Conservation (phyloP, 768 basidiomycete species). For the Gymnopilus dilepis region DNA sequence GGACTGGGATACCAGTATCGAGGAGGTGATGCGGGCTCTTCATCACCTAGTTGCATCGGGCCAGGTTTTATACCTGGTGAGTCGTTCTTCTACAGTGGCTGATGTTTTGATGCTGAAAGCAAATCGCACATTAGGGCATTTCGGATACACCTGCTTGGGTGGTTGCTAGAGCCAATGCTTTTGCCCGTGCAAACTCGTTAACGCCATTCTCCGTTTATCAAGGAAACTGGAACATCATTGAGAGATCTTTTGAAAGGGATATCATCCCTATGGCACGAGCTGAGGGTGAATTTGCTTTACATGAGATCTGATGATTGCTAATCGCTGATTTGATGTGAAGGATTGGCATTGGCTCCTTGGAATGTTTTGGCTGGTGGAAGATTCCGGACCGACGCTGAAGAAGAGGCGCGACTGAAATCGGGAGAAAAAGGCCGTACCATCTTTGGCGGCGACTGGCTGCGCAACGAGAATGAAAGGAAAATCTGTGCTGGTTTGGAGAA, state of each 20-base stretch:
- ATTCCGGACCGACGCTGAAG: conserved; percentile 58
- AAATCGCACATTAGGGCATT: conserved; percentile 33
- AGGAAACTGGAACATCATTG: conserved; percentile 49
- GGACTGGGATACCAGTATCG: conserved; percentile 58
- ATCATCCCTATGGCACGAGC: conserved; percentile 53
- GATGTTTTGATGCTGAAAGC: background rate
- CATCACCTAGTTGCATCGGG: conserved; percentile 55
- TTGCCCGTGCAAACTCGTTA: conserved; percentile 51
- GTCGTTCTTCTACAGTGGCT: conserved; percentile 37
- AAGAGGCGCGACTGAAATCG: conserved; percentile 29
- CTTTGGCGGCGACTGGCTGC: conserved; percentile 43
- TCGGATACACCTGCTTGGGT: conserved; percentile 56
- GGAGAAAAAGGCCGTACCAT: conserved; percentile 47
- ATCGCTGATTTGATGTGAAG: conserved; percentile 14
- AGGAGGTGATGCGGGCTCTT: conserved; percentile 59
- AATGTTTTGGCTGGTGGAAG: conserved; percentile 44
- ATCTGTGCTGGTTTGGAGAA: conserved; percentile 52
- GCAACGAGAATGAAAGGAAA: conserved; percentile 48
- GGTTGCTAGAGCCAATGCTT: conserved; percentile 53
- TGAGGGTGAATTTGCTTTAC: conserved; percentile 35
- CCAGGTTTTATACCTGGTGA: conserved; percentile 53
- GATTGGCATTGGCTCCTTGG: conserved; percentile 42
- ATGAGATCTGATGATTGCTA: too few relatives aligned
- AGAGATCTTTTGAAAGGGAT: conserved; percentile 57
- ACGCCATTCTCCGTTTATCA: conserved; percentile 62